These are phyloP conservation scores for Metroxylon sagu DNA, from an alignment of 176 grass and related monocot species.

Conservation along the genomic window DNA sequence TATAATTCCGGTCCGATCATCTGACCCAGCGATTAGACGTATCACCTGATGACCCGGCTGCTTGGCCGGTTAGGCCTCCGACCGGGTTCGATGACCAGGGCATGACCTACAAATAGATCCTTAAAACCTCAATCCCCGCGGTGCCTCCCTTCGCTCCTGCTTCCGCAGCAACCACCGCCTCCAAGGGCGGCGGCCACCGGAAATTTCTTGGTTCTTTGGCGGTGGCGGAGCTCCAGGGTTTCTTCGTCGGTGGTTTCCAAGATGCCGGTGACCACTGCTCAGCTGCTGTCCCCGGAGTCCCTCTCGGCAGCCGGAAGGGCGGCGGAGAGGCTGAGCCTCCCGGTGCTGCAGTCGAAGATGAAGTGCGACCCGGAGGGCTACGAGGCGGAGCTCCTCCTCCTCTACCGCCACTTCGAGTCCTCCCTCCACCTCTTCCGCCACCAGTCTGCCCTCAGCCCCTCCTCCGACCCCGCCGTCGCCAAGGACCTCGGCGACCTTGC, in stretches of 20 bases:
- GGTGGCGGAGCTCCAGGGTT: too few species aligned
- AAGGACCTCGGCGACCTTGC: constrained; percentile 87
- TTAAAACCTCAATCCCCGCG: too few species aligned
- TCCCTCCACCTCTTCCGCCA: constrained; percentile 67
- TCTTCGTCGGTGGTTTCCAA: neutral
- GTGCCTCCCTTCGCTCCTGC: too few species aligned
- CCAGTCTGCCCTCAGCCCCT: constrained; percentile 54
- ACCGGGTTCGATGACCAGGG: too few species aligned
- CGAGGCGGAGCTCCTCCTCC: constrained; percentile 64
- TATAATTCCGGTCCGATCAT: too few species aligned
- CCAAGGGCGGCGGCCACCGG: too few species aligned
- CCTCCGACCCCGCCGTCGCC: constrained; percentile 39
- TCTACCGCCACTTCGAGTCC: constrained; percentile 78
- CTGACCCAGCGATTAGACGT: too few species aligned
- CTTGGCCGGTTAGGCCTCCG: too few species aligned
- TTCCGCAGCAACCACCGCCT: too few species aligned
- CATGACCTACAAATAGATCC: too few species aligned
- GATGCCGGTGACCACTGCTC: constrained; percentile 36
- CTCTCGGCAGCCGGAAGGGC: constrained; percentile 27
- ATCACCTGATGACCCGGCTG: too few species aligned
- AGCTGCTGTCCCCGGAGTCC: constrained; percentile 63
- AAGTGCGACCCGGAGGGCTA: constrained; percentile 88
- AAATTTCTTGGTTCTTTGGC: too few species aligned
- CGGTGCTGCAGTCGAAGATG: constrained; percentile 79
- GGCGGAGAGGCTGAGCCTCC: constrained; percentile 53